Evolutionary conservation across 768 basidiomycete genomes (phyloP), one percentile per base, ranked within the genome.

Genomic region (Russula olivacea): DNA sequence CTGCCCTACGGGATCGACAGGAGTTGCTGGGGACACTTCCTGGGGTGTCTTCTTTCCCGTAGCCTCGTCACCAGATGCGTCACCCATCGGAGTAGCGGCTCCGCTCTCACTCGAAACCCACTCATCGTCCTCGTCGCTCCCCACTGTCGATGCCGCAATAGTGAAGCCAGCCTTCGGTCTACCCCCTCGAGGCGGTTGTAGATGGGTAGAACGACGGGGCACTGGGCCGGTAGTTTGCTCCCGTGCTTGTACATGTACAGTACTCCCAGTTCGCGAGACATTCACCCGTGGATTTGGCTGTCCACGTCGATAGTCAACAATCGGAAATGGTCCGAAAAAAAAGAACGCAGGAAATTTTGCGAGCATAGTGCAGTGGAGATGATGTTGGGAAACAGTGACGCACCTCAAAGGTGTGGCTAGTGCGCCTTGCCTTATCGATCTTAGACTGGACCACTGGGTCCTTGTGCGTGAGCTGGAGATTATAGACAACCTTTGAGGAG

Each of bases 51-150:
- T 68, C 38, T 61, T 63, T 30, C 52, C 52, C 14, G 68, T 64
- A 19, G 69, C 76, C 23, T 60, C 64, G 21, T 77, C 77, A 55
- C 80, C 79, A 0, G 82, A 81, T 43, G 77, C 78, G 55, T 75
- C 63, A 53, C 60, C 64, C 14, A 61, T 51, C 23, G 88, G 89
- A 1, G 88, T 90, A 0, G 76, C 87, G 0, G 82, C 85, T 8
- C 87, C 88, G 69, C 87, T 89, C 72, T 88, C 87, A 71, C 85
- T 88, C 30, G 88, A 90, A 1, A 87, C 79, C 88, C 88, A 90
- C 61, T 83, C 89, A 59, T 88, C 87, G 12, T 88, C 87, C 61
- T 71, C 68, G 25, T 83, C 83, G 14, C 77, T 79, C 43, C 77
- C 80, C 28, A 73, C 79, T 45, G 74, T 76, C 34, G 80, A 75